Evolutionary conservation across 768 basidiomycete genomes (phyloP), one percentile per base, ranked within the genome.

Genomic region (Rhizopogon vesiculosus): DNA sequence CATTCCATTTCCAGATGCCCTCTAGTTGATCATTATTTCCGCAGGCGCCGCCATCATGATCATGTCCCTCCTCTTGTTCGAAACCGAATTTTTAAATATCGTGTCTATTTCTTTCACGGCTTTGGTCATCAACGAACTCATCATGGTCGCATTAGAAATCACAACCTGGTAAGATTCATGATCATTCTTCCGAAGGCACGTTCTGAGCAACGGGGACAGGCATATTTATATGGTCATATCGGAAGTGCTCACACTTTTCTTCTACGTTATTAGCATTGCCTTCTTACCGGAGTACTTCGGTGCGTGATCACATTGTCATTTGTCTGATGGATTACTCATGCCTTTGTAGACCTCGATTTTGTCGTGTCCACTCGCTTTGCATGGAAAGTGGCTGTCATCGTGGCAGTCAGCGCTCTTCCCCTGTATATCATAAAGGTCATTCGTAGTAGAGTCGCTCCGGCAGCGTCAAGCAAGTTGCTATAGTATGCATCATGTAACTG

Each of bases 31-130:
- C 42, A 45, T 55, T 1, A 53, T 19, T 38, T 33, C 31, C 29
- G 0, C 60, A 95, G 93, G 95, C 62, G 92, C 92, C 41, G 93
- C 93, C 4, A 99, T 99, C 72, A 99, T 99, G 97, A 91, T 99
- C 66, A 85, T 96, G 77, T 97, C 93, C 0, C 84, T 99, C 19
- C 82, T 96, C 7, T 81, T 99, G 1, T 99, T 98, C 69, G 97
- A 99, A 73, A 95, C 83, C 51, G 95, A 99, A 65, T 98, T 98
- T 72, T 71, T 98, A 61, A 97, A 98, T 67, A 98, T 99, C 57
- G 97, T 99, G 31, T 89, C 96, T 18, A 99, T 98, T 61, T 98
- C 97, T 0, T 99, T 97, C 69, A 97, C 95, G 1, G 92, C 97
- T 1, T 78, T 98, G 55, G 84, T 99, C 60, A 76, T 98, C 29